A percentile compares a stretch with the other conserved stretches of the same genome.
phyloP scores from a whole-genome alignment of 306 rosid genomes.

The Citrullus mucosospermus region DNA sequence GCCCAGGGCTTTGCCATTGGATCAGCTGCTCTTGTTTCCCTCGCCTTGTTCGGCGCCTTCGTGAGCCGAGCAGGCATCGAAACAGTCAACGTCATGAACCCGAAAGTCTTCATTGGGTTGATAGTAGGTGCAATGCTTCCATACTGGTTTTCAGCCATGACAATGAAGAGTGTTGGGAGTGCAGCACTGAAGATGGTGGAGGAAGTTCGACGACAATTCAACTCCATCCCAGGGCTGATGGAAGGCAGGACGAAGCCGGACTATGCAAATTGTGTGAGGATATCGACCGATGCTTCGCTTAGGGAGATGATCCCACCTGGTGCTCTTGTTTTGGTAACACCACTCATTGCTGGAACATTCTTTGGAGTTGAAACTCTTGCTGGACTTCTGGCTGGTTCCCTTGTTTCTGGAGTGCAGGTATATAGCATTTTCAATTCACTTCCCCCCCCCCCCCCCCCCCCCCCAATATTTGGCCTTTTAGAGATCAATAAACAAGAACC shows the following conservation, averaged over 20 bases:
- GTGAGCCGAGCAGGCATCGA: constrained; percentile 51
- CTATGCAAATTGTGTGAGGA: constrained; percentile 57
- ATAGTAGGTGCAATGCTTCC: constrained; percentile 69
- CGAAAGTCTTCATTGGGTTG: constrained; percentile 60
- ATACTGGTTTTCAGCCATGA: constrained; percentile 68
- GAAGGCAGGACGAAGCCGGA: constrained; percentile 58
- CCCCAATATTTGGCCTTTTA: too few species aligned
- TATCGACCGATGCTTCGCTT: constrained; percentile 60
- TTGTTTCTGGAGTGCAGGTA: constrained; percentile 75
- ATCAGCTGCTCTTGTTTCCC: constrained; percentile 58
- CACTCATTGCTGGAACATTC: constrained; percentile 56
- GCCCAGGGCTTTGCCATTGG: constrained; percentile 55
- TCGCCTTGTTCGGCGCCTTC: constrained; percentile 58
- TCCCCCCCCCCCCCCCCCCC: too few species aligned
- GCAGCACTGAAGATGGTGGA: constrained; percentile 78
- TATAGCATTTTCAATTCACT: neutral
- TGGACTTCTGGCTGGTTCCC: constrained; percentile 61
- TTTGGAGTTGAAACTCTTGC: constrained; percentile 66
- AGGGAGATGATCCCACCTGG: constrained; percentile 70
- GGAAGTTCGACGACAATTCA: constrained; percentile 58
- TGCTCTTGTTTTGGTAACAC: constrained; percentile 52
- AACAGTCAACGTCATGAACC: constrained; percentile 42
- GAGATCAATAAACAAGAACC: neutral
- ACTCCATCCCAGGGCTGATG: constrained; percentile 37
- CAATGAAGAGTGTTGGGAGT: constrained; percentile 62